These are phyloP conservation scores for Naganishia onofrii DNA, from an alignment of 768 basidiomycete genomes.

Conservation along the genomic window DNA sequence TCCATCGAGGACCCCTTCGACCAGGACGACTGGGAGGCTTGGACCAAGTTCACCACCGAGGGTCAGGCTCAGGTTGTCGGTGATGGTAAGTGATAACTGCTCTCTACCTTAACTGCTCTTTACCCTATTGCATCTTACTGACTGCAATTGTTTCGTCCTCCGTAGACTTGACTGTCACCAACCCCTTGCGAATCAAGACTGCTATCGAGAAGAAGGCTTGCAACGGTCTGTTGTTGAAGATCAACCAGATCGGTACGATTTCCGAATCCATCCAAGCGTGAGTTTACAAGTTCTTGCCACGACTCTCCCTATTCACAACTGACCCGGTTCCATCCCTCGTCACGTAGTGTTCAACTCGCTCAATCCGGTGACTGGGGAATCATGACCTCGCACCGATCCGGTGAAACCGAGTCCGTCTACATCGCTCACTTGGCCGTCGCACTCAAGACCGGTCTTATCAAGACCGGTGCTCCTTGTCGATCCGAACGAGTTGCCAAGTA, in stretches of 20 bases:
- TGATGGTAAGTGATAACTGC: slow-evolving; percentile 16
- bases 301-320: background rate
- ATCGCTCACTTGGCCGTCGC: slow-evolving; percentile 95
- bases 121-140: slow-evolving; percentile 45
- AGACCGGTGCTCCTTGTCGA: slow-evolving; percentile 95
- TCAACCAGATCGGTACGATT: slow-evolving; percentile 99
- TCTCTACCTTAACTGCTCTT: slow-evolving; percentile 56
- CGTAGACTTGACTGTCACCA: slow-evolving; percentile 91
- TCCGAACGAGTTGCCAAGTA: slow-evolving; percentile 78
- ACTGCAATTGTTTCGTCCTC: background rate
- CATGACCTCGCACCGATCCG: slow-evolving; percentile 98
- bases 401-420: slow-evolving; percentile 95
- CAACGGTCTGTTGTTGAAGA: slow-evolving; percentile 96
- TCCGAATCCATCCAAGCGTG: slow-evolving; percentile 98
- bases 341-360: slow-evolving; percentile 78
- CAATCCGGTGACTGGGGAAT: slow-evolving; percentile 97
- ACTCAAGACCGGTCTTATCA: slow-evolving; percentile 70
- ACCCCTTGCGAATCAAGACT: slow-evolving; percentile 93
- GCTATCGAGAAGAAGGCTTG: slow-evolving; percentile 99
- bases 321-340: slow-evolving; percentile 3
- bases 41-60: slow-evolving; percentile 81
- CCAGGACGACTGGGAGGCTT: slow-evolving; percentile 99
- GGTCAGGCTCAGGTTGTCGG: slow-evolving; percentile 78
- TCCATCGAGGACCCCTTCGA: slow-evolving; percentile 83
- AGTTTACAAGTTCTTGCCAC: slow-evolving; percentile 50